Conservation (phyloP, 352 stramenopile species). For the Phytophthora cryptogea region DNA sequence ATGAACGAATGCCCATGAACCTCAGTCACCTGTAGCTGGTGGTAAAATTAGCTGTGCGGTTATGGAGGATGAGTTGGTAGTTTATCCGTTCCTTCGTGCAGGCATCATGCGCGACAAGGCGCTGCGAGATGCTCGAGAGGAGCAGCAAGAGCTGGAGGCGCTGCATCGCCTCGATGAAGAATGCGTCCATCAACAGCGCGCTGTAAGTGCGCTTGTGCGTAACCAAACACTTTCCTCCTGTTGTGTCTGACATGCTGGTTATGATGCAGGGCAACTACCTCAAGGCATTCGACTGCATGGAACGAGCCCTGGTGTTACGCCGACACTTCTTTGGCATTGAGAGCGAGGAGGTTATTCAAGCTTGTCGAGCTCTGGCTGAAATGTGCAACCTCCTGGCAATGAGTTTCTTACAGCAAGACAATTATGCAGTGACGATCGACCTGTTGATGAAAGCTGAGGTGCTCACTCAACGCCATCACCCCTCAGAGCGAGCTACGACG, state of each 20-base stretch:
- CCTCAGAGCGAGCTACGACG: slow-evolving; percentile 84
- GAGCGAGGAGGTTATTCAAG: slow-evolving; percentile 80
- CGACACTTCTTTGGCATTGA: slow-evolving; percentile 93
- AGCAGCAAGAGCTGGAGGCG: slow-evolving; percentile 85
- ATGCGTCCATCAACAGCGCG: slow-evolving; percentile 86
- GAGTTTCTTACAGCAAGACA: slow-evolving; percentile 94
- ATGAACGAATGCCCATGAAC: too few relatives aligned
- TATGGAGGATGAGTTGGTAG: not conserved
- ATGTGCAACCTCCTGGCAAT: slow-evolving; percentile 95
- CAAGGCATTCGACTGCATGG: slow-evolving; percentile 93
- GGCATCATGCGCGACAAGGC: slow-evolving; percentile 31
- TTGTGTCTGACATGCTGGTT: slow-evolving; percentile 1
- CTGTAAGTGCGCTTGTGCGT: slow-evolving; percentile 32
- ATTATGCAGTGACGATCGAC: slow-evolving; percentile 91
- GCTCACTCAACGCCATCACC: slow-evolving; percentile 81
- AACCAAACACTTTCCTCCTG: not conserved
- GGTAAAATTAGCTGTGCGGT: slow-evolving; percentile 22
- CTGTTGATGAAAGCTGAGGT: slow-evolving; percentile 94
- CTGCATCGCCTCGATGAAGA: slow-evolving; percentile 92
- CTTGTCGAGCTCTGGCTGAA: slow-evolving; percentile 90
- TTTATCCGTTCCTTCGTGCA: not conserved
- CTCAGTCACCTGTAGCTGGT: too few relatives aligned
- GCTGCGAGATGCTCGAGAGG: slow-evolving; percentile 44
- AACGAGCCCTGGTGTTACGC: slow-evolving; percentile 89
- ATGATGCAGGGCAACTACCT: slow-evolving; percentile 86